These are phyloP conservation scores for Peniophora sp. DNA, from an alignment of 1,284 basidiomycete genomes.

Conservation along the genomic window DNA sequence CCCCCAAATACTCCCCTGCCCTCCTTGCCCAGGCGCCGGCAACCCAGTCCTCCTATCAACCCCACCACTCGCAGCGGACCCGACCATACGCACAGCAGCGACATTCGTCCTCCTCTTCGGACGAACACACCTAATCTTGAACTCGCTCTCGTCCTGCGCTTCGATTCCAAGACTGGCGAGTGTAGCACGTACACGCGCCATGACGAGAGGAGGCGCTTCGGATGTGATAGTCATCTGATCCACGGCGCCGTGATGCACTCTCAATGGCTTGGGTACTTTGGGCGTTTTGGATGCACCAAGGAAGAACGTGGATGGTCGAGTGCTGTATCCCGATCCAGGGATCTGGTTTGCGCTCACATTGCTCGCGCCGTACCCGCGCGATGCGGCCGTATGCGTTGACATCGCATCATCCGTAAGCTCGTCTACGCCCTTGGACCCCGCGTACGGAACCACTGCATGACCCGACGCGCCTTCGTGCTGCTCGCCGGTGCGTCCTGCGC, in stretches of 20 bases:
- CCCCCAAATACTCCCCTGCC: too few species aligned
- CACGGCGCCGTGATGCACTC: slow-evolving; percentile 88
- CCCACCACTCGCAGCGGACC: slow-evolving; percentile 73
- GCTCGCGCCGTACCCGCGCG: slow-evolving; percentile 6
- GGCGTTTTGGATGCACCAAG: slow-evolving; percentile 2
- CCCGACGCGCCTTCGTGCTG: slow-evolving; percentile 65
- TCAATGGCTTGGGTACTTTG: slow-evolving; percentile 57
- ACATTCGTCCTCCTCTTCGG: slow-evolving; percentile 51
- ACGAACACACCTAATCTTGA: slow-evolving; percentile 78
- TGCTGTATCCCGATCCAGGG: slow-evolving; percentile 8
- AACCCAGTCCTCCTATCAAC: slow-evolving; percentile 16
- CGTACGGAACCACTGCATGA: slow-evolving; percentile 78
- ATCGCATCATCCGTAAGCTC: slow-evolving; percentile 6
- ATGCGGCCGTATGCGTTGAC: slow-evolving; percentile 16
- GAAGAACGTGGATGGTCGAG: slow-evolving; percentile 3
- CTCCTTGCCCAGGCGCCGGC: too few species aligned
- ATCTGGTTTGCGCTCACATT: slow-evolving; percentile 5
- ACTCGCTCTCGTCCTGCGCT: slow-evolving; percentile 80
- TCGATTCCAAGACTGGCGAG: slow-evolving; percentile 90
- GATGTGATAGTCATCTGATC: slow-evolving; percentile 90
- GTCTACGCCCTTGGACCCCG: slow-evolving; percentile 48
- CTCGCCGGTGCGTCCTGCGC: slow-evolving; percentile 30
- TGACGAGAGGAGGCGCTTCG: slow-evolving; percentile 77
- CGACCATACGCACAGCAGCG: slow-evolving; percentile 68
- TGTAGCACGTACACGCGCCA: slow-evolving; percentile 75